Conservation (phyloP, 139 green algal genomes). For the Closterium sp. region DNA sequence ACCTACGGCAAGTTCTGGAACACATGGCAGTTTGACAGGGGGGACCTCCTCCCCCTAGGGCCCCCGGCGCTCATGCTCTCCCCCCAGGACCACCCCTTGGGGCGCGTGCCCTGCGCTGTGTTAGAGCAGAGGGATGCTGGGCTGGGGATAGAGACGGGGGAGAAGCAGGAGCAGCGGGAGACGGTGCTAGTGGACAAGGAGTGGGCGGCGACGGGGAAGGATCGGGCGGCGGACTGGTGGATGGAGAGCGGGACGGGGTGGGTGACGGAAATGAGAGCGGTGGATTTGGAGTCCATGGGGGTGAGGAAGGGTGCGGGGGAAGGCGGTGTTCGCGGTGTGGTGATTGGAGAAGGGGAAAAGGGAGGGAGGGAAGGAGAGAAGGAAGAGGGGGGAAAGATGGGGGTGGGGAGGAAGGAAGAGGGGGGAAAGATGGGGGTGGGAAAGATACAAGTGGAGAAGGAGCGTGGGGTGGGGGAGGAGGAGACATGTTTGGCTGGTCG, state of each 20-base stretch:
- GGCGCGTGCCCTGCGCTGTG: not conserved
- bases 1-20: conserved; percentile 51
- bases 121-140: conserved; percentile 13
- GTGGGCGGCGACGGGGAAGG: conserved; percentile 7
- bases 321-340: not conserved
- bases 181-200: not conserved
- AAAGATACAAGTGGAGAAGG: not conserved
- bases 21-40: conserved; percentile 41
- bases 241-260: conserved; percentile 26
- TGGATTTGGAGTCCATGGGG: not conserved
- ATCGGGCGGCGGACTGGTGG: conserved; percentile 41
- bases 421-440: not conserved
- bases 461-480: not conserved
- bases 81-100: conserved; percentile 19
- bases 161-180: conserved; percentile 14
- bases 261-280: conserved; percentile 29
- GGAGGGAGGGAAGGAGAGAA: not conserved
- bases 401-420: too few species aligned
- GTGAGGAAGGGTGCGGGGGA: not conserved
- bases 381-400: too few species aligned
- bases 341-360: not conserved
- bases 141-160: conserved; percentile 33
- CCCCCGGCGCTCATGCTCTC: conserved; percentile 41
- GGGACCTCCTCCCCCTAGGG: conserved; percentile 39
- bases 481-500: not conserved